Conservation (phyloP, 345 rosid species). For the Hibiscus syriacus region DNA sequence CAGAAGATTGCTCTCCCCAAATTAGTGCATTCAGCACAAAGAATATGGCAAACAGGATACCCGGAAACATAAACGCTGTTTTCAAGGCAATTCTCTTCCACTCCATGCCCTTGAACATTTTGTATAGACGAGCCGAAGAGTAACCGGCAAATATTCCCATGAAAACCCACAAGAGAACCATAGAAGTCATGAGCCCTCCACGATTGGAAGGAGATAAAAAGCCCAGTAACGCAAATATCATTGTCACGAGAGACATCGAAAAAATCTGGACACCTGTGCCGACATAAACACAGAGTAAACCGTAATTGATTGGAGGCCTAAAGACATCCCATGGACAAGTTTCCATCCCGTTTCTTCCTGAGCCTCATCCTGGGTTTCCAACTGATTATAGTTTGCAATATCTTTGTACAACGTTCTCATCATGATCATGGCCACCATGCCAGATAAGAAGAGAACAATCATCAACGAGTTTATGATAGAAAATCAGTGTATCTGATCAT, state of each 20-base stretch:
- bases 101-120: slow-evolving; percentile 90
- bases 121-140: slow-evolving; percentile 78
- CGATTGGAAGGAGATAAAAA: slow-evolving; percentile 95
- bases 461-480: slow-evolving; percentile 93
- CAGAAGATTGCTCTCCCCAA: slow-evolving; percentile 90
- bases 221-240: slow-evolving; percentile 94
- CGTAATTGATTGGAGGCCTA: slow-evolving; percentile 76
- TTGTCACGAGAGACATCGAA: slow-evolving; percentile 94
- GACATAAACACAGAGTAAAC: slow-evolving; percentile 81
- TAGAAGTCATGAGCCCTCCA: slow-evolving; percentile 98
- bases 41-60: slow-evolving; percentile 75
- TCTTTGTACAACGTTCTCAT: slow-evolving; percentile 95
- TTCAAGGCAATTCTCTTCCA: slow-evolving; percentile 89
- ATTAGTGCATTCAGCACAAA: slow-evolving; percentile 86
- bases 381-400: slow-evolving; percentile 90
- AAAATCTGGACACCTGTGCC: slow-evolving; percentile 96
- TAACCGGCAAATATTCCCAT: slow-evolving; percentile 97
- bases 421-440: slow-evolving; percentile 99
- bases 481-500: slow-evolving; percentile 97
- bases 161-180: slow-evolving; percentile 98
- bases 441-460: slow-evolving; percentile 98
- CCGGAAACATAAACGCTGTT: slow-evolving; percentile 96
- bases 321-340: slow-evolving; percentile 96
- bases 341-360: slow-evolving; percentile 99
- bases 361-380: slow-evolving; percentile 97